Evolutionary conservation across 2,329 filamentous ascomycete genomes (phyloP).

Genomic region (Trichoderma aggressivum): DNA sequence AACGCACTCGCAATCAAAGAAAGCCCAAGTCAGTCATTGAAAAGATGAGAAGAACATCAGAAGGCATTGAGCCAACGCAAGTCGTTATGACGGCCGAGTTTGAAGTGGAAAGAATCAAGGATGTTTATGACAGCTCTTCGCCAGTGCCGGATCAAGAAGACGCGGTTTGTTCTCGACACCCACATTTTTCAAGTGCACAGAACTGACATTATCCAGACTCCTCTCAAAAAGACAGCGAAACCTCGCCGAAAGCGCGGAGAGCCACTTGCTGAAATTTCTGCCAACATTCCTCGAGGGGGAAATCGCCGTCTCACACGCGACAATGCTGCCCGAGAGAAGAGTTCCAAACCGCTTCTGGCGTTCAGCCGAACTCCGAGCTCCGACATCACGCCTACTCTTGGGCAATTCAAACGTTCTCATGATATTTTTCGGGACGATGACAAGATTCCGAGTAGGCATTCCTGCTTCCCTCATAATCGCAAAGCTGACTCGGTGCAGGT

Average conservation of each 20-base stretch:
- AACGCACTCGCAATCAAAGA: constrained; percentile 72
- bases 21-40: constrained; percentile 70
- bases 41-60: constrained; percentile 62
- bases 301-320: constrained; percentile 26
- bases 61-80: constrained; percentile 61
- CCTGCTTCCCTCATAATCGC: background rate
- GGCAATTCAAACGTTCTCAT: constrained; percentile 24
- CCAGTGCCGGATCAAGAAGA: constrained; percentile 38
- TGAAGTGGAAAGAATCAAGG: constrained; percentile 49
- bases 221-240: constrained; percentile 31
- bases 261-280: constrained; percentile 35
- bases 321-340: constrained; percentile 23
- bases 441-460: constrained; percentile 26
- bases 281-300: constrained; percentile 32
- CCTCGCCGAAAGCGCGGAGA: constrained; percentile 32
- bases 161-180: constrained; percentile 38
- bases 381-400: constrained; percentile 22
- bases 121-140: constrained; percentile 60
- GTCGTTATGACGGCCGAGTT: constrained; percentile 57
- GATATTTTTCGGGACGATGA: constrained; percentile 34
- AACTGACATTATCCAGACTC: constrained; percentile 22
- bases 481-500: constrained; percentile 25
- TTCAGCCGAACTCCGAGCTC: constrained; percentile 18
- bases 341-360: constrained; percentile 21
- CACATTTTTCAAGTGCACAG: background rate